A percentile compares a stretch with the other conserved stretches of the same genome.
phyloP scores from a whole-genome alignment of 1,139 yeast species.

The Yamadazyma oceani region DNA sequence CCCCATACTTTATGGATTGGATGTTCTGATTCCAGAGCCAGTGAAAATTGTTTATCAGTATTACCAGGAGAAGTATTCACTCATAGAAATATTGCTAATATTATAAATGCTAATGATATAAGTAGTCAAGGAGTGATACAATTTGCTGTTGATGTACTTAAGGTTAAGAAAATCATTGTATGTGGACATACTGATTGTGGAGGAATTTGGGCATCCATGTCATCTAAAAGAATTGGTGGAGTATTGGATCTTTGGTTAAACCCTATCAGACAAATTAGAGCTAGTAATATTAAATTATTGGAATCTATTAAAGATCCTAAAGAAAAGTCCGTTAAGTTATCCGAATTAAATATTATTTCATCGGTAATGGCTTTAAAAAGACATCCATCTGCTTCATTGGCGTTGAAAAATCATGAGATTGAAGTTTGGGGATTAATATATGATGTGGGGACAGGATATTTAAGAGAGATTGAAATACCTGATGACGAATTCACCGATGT shows the following conservation, averaged over 20 bases:
- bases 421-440: conserved; percentile 89
- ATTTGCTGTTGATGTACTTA: conserved; percentile 84
- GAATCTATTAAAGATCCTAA: conserved; percentile 46
- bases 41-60: conserved; percentile 75
- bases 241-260: conserved; percentile 77
- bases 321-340: conserved; percentile 61
- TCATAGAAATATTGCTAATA: conserved; percentile 90
- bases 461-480: conserved; percentile 56
- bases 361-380: conserved; percentile 59
- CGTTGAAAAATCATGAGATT: conserved; percentile 68
- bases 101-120: conserved; percentile 69
- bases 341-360: conserved; percentile 75
- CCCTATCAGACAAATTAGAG: conserved; percentile 70
- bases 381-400: conserved; percentile 74
- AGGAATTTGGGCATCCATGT: conserved; percentile 86
- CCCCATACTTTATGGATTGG: conserved; percentile 98
- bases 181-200: conserved; percentile 99
- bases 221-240: conserved; percentile 69
- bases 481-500: conserved; percentile 52
- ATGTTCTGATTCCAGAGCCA: conserved; percentile 90
- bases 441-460: conserved; percentile 77
- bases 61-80: conserved; percentile 94
- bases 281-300: conserved; percentile 51
- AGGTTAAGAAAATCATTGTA: conserved; percentile 79
- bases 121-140: conserved; percentile 83